Conservation (phyloP, 2,329 filamentous ascomycete genomes). For the Pleoardoris graminearum region DNA sequence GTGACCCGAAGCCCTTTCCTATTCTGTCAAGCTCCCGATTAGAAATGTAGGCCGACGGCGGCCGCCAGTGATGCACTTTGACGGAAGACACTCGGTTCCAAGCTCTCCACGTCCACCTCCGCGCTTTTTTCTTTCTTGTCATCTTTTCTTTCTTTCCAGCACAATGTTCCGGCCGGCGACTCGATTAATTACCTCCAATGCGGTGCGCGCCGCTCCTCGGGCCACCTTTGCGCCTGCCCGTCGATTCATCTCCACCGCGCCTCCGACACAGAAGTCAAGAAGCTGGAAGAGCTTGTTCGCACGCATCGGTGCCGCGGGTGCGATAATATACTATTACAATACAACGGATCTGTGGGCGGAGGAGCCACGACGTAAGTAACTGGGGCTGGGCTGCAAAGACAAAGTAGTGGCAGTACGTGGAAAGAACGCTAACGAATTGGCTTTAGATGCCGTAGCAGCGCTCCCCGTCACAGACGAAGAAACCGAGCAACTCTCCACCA, state of each 20-base stretch:
- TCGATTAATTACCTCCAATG: slow-evolving; percentile 46
- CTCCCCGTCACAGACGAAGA: slow-evolving; percentile 48
- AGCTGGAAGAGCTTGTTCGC: slow-evolving; percentile 78
- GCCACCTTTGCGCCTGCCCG: slow-evolving; percentile 36
- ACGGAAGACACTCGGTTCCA: slow-evolving; percentile 1
- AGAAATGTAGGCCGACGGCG: slow-evolving; percentile 11
- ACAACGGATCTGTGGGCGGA: slow-evolving; percentile 87
- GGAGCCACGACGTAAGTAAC: slow-evolving; percentile 69
- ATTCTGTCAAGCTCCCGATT: slow-evolving; percentile 7
- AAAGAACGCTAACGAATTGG: slow-evolving; percentile 15
- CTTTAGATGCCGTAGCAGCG: slow-evolving; percentile 28
- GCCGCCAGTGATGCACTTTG: slow-evolving; percentile 9
- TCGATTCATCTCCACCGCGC: slow-evolving; percentile 61
- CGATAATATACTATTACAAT: slow-evolving; percentile 90
- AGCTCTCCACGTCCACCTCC: slow-evolving; percentile 17
- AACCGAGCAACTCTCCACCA: slow-evolving; percentile 48
- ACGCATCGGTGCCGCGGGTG: slow-evolving; percentile 76
- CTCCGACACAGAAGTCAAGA: slow-evolving; percentile 67
- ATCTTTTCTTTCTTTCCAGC: slow-evolving; percentile 22
- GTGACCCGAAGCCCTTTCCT: not conserved
- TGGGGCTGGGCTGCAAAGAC: not conserved
- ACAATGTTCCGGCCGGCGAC: slow-evolving; percentile 59
- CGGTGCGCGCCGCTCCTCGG: slow-evolving; percentile 45
- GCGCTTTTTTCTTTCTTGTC: slow-evolving; percentile 22
- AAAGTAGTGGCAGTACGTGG: not conserved